Evolutionary conservation across 768 basidiomycete species (phyloP).

Genomic region (Auricularia cornea): DNA sequence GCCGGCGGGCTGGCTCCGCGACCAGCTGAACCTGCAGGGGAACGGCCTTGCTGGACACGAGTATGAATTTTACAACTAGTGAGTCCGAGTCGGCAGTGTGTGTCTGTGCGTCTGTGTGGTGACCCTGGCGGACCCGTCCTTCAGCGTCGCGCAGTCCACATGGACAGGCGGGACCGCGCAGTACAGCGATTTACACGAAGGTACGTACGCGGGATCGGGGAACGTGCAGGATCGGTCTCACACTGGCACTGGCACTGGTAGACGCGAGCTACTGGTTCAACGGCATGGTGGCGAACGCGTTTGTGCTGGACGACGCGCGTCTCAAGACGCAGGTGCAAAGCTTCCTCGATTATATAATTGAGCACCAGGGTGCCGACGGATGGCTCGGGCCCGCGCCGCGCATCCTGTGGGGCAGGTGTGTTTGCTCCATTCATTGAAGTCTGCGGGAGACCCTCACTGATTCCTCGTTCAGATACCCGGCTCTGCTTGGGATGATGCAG

Average conservation of each 20-base stretch:
- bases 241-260: neutral
- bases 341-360: conserved; percentile 29
- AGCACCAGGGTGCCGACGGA: conserved; percentile 2
- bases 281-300: conserved; percentile 45
- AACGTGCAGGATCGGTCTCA: neutral
- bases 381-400: conserved; percentile 4
- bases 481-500: neutral
- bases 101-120: too few species aligned
- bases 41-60: conserved; percentile 30
- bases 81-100: neutral
- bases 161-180: conserved; percentile 27
- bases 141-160: conserved; percentile 25
- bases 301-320: conserved; percentile 36
- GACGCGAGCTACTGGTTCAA: conserved; percentile 19
- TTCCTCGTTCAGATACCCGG: neutral
- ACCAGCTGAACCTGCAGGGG: conserved; percentile 26
- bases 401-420: neutral
- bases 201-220: conserved; percentile 7
- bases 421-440: too few species aligned
- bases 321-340: conserved; percentile 39
- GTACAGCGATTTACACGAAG: conserved; percentile 29
- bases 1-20: conserved; percentile 24
- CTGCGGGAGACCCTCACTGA: neutral
- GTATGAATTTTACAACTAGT: conserved; percentile 31
- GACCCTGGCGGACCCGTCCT: neutral